Evolutionary conservation across 345 rosid species (phyloP).

Genomic region (Arabis alpina): DNA sequence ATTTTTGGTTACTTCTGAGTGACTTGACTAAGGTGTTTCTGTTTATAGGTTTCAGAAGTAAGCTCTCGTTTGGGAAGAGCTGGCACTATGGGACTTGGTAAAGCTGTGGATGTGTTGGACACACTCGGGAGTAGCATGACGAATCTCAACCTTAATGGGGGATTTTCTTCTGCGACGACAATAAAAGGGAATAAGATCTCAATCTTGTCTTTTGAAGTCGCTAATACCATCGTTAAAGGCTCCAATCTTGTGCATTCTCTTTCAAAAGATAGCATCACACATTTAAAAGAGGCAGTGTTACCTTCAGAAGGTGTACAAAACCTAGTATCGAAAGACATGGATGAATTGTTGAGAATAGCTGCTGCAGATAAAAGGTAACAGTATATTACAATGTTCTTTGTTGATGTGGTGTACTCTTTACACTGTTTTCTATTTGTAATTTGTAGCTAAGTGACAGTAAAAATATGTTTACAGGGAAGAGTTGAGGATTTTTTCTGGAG

Average conservation of each 20-base stretch:
- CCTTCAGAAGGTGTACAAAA: constrained; percentile 90
- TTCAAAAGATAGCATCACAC: constrained; percentile 65
- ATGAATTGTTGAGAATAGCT: constrained; percentile 72
- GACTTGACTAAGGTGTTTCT: constrained; percentile 23
- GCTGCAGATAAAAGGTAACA: constrained; percentile 91
- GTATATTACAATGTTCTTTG: constrained; percentile 20
- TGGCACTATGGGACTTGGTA: constrained; percentile 82
- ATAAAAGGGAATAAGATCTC: constrained; percentile 79
- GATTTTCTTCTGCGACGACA: constrained; percentile 79
- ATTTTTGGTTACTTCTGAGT: not conserved
- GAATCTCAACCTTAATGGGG: constrained; percentile 62
- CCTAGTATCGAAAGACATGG: constrained; percentile 80
- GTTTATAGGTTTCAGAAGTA: constrained; percentile 84
- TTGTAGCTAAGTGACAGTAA: not conserved
- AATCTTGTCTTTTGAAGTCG: constrained; percentile 93
- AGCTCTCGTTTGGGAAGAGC: constrained; percentile 86
- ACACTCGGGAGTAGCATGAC: constrained; percentile 98
- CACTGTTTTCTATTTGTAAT: constrained; percentile 15
- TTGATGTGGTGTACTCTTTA: constrained; percentile 4
- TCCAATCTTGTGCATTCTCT: constrained; percentile 92
- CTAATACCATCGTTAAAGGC: constrained; percentile 94
- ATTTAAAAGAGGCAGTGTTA: constrained; percentile 84
- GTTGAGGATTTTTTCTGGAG: constrained; percentile 81
- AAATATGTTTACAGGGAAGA: constrained; percentile 69
- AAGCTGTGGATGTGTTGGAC: constrained; percentile 92